Conservation (phyloP, 208 protist genomes). For the Leptomonas seymouri region DNA sequence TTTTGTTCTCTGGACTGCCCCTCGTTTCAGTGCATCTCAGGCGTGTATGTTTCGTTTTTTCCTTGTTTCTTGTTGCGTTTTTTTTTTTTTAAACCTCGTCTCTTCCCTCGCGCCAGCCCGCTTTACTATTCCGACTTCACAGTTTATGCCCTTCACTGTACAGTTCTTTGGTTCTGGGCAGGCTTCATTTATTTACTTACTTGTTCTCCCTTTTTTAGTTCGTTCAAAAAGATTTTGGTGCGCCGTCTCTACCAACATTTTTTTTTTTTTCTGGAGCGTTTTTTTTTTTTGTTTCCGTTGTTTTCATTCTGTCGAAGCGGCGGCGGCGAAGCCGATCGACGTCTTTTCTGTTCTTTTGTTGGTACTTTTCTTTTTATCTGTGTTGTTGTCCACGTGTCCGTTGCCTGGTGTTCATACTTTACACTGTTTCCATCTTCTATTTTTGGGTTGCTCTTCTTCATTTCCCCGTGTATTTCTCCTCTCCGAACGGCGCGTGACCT, state of each 20-base stretch:
- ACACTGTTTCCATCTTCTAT: neutral
- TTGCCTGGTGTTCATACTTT: neutral
- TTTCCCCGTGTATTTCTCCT: neutral
- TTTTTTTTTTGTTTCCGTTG: neutral
- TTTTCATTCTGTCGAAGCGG: neutral
- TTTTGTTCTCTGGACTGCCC: too few species aligned
- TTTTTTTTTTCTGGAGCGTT: too few species aligned
- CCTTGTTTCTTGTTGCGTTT: neutral
- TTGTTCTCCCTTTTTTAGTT: too few species aligned
- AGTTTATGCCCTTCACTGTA: too few species aligned
- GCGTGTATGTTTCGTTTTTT: neutral
- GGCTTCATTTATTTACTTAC: too few species aligned
- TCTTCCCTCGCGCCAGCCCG: too few species aligned
- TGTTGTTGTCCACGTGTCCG: neutral
- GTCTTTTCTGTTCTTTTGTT: neutral
- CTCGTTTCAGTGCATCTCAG: too few species aligned
- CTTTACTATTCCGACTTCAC: too few species aligned
- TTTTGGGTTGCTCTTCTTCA: neutral
- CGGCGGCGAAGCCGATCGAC: neutral
- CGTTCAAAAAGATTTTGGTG: too few species aligned
- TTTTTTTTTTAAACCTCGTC: conserved; percentile 2
- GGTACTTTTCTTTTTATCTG: conserved; percentile 1
- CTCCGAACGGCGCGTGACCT: neutral
- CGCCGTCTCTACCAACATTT: too few species aligned
- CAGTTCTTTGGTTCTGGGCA: too few species aligned